Base-by-base conservation (phyloP, 306 rosid species). In the Inga leiocalycina region DNA sequence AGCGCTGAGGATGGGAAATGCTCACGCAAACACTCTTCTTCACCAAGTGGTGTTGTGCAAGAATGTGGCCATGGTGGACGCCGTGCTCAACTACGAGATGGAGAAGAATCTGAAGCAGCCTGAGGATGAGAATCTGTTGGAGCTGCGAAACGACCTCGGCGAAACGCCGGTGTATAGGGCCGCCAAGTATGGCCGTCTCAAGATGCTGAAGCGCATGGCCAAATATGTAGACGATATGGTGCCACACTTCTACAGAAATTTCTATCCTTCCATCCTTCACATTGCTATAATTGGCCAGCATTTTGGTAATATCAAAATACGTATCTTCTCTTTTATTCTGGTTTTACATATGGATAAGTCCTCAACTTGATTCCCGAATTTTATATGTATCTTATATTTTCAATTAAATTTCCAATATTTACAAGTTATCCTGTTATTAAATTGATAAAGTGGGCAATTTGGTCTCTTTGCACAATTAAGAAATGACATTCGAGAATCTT, bases 251-350 rank as follows among this genome's bases (percentile, higher is more conserved):
- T 15, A 14, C 56, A 15, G 56, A 51, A 4, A 15, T 19, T 51
- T 4, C 56, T 51, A 15, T 51, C 49, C 54, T 35, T 51, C 84
- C 32, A 81, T 81, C 62, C 79, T 81, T 73, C 84, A 81, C 34
- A 6, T 8, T 14, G 74, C 65, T 32, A 57, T 73, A 0, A 34
- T 72, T 45, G 46, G 72, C n/a, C 84, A 61, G 20, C 35, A 61
- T 16, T 61, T 81, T 4, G 84, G 84, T 80, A 72, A 37, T 37
- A 71, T 59, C 34, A 8, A 24, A 8, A 10, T 22, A 57, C 16
- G 6, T 37, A 37, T 37, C 22, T 52, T 17, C 5, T 52, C 6
- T 51, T 37, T 37, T 5, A 37, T 37, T 37, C 41, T 37, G 41
- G 41, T 37, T 37, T 37, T 37, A 37, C 41, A 37, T 5, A 37